A percentile compares a stretch with the other conserved stretches of the same genome.
These are phyloP conservation scores for Schizophyllum commune DNA, from an alignment of 1,284 basidiomycete genomes.

Conservation along the genomic window DNA sequence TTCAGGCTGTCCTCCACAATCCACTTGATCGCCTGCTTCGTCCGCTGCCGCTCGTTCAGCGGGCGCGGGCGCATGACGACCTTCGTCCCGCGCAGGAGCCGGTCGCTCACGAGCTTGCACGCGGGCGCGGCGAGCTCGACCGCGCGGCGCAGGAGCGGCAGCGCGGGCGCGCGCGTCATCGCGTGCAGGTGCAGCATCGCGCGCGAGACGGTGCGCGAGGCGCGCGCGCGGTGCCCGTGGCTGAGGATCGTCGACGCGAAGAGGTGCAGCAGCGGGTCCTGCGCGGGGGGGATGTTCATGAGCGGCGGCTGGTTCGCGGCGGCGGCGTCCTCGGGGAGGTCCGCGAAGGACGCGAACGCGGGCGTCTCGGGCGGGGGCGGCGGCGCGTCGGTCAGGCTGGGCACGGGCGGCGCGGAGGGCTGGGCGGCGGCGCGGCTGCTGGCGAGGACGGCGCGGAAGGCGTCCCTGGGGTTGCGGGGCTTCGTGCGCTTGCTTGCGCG, in stretches of 20 bases:
- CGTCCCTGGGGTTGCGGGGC: not conserved
- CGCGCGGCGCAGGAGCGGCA: slow-evolving; percentile 73
- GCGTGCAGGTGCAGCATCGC: slow-evolving; percentile 68
- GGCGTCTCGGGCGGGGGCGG: too few species aligned
- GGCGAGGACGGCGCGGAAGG: not conserved
- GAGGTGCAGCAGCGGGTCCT: slow-evolving; percentile 72
- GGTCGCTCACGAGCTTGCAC: slow-evolving; percentile 27
- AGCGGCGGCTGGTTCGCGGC: slow-evolving; percentile 11
- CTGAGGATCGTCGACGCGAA: slow-evolving; percentile 61
- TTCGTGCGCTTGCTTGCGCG: too few species aligned
- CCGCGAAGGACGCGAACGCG: slow-evolving; percentile 1
- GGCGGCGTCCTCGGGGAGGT: not conserved
- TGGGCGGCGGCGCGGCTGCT: not conserved
- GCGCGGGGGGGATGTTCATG: slow-evolving; percentile 60
- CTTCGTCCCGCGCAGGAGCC: slow-evolving; percentile 40
- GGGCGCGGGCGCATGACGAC: slow-evolving; percentile 57
- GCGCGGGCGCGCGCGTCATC: slow-evolving; percentile 64
- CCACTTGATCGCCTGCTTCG: slow-evolving; percentile 57
- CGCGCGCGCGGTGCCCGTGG: slow-evolving; percentile 63
- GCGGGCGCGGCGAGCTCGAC: slow-evolving; percentile 61
- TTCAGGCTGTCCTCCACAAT: slow-evolving; percentile 52
- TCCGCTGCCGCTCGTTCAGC: slow-evolving; percentile 72
- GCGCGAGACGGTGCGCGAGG: slow-evolving; percentile 48
- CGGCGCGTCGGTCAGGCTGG: too few species aligned
- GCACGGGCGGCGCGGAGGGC: too few species aligned